Evolutionary conservation across 257 asterid species (phyloP).

Genomic region (Verbena officinalis): DNA sequence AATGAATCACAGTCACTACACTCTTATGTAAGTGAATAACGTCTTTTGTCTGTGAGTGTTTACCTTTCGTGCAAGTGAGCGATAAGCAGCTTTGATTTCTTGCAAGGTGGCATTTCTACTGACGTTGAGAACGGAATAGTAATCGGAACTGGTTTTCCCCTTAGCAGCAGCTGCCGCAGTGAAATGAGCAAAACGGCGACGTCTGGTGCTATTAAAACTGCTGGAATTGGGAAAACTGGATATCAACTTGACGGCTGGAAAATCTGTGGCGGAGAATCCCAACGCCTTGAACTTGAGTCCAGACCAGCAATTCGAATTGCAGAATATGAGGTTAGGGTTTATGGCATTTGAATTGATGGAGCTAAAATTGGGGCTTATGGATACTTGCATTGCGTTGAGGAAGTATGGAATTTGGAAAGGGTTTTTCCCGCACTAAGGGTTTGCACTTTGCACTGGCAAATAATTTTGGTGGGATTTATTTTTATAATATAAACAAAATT

Average conservation of each 20-base stretch:
- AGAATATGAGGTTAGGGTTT: slow-evolving; percentile 38
- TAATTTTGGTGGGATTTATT: neutral
- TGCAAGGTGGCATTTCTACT: slow-evolving; percentile 75
- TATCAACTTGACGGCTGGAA: slow-evolving; percentile 28
- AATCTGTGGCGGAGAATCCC: slow-evolving; percentile 37
- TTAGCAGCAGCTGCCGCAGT: slow-evolving; percentile 50
- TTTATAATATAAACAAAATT: neutral
- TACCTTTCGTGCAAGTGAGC: slow-evolving; percentile 97
- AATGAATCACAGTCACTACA: neutral
- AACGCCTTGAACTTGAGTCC: slow-evolving; percentile 29
- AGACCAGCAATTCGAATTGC: slow-evolving; percentile 33
- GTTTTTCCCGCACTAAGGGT: neutral
- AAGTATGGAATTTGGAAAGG: neutral
- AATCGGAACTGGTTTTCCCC: slow-evolving; percentile 48
- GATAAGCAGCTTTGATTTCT: slow-evolving; percentile 86
- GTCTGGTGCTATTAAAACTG: slow-evolving; percentile 24
- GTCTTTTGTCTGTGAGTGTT: neutral
- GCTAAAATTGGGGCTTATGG: slow-evolving; percentile 33
- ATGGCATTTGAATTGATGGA: slow-evolving; percentile 30
- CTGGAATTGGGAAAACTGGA: slow-evolving; percentile 27
- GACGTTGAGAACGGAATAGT: slow-evolving; percentile 80
- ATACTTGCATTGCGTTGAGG: slow-evolving; percentile 42
- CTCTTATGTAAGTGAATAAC: neutral
- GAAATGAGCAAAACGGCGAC: slow-evolving; percentile 52
- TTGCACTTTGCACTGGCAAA: neutral